These are phyloP conservation scores for Mrakia blollopis DNA, from an alignment of 768 basidiomycete species.

Conservation along the genomic window DNA sequence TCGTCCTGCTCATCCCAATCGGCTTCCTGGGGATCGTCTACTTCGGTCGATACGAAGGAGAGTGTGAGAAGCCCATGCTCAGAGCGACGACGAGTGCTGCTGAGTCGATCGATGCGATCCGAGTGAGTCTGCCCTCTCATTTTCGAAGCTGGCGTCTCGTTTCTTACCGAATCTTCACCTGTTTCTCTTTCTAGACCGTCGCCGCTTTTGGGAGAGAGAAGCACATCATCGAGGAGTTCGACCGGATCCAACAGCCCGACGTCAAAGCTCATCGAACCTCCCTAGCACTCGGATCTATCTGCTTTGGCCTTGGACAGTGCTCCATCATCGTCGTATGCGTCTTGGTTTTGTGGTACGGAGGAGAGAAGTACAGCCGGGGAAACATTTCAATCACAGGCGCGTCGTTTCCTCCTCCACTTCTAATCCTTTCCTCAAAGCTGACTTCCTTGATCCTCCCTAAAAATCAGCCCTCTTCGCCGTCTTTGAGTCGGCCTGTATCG, in stretches of 20 bases:
- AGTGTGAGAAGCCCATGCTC: background rate
- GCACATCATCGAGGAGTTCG: background rate
- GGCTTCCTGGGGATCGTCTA: conserved; percentile 8
- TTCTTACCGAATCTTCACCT: background rate
- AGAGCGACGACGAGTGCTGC: background rate
- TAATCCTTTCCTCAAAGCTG: background rate
- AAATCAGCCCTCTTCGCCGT: conserved; percentile 19
- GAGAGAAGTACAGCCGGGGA: background rate
- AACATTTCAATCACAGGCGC: conserved; percentile 3
- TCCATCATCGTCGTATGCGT: background rate
- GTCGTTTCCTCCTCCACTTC: background rate
- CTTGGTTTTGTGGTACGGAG: conserved; percentile 26
- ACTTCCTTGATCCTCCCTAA: background rate
- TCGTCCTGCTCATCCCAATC: conserved; percentile 21
- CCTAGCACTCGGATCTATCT: conserved; percentile 3
- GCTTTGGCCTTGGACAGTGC: conserved; percentile 23
- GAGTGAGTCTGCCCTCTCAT: background rate
- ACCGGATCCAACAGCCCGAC: conserved; percentile 22
- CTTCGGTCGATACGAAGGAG: conserved; percentile 10
- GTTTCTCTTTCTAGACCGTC: conserved; percentile 13
- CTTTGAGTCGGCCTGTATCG: conserved; percentile 24
- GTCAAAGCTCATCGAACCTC: conserved; percentile 2
- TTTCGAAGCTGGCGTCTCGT: background rate
- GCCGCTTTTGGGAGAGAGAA: conserved; percentile 28
- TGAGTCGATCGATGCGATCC: conserved; percentile 26